Conservation (phyloP, 2,329 filamentous ascomycete species). For the Aspergillus fijiensis region DNA sequence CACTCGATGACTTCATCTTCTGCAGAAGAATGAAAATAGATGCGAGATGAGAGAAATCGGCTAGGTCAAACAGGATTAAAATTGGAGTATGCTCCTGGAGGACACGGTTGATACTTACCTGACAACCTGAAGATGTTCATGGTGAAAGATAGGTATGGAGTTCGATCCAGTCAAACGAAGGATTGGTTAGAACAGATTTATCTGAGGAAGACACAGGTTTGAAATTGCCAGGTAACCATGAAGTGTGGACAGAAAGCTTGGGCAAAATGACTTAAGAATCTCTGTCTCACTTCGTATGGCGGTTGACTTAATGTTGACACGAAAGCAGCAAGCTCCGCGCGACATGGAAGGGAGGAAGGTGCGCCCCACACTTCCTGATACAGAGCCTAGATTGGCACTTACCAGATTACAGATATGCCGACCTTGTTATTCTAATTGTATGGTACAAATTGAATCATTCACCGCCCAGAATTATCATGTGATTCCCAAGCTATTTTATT, state of each 20-base stretch:
- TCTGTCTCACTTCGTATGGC: neutral
- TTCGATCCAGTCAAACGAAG: too few species aligned
- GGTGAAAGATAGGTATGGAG: constrained; percentile 25
- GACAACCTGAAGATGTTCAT: constrained; percentile 72
- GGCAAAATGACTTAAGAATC: neutral
- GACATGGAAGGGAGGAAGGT: constrained; percentile 2
- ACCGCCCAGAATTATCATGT: too few species aligned
- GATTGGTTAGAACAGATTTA: neutral
- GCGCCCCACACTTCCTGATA: constrained; percentile 17
- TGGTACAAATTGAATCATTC: too few species aligned
- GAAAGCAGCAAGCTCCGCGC: constrained; percentile 35
- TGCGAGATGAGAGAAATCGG: constrained; percentile 90
- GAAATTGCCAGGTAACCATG: neutral
- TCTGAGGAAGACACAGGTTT: neutral
- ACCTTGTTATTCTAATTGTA: too few species aligned
- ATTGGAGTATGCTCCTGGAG: neutral
- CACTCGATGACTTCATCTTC: constrained; percentile 92
- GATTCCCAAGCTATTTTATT: too few species aligned
- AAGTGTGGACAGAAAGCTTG: neutral
- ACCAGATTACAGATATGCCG: too few species aligned
- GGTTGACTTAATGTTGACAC: constrained; percentile 38
- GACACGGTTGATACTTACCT: constrained; percentile 46
- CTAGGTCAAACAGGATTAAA: constrained; percentile 48
- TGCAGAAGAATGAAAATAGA: constrained; percentile 94
- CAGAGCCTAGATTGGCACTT: too few species aligned